Base-by-base conservation (phyloP, 2,329 filamentous ascomycete genomes). In the Ascochyta clinopodiicola region DNA sequence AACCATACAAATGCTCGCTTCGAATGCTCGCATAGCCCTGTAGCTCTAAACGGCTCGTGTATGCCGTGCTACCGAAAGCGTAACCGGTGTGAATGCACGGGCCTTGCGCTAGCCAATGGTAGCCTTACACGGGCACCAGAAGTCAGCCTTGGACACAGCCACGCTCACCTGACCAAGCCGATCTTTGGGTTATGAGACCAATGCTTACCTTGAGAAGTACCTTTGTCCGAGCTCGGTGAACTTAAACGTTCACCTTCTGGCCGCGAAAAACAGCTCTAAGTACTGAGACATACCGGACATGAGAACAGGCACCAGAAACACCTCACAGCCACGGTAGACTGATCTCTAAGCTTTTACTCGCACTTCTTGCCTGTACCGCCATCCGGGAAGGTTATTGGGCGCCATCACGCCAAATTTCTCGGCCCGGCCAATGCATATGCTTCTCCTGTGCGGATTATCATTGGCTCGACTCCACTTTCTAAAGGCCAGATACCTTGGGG, bases 71-170 rank as follows among this genome's bases (percentile, higher is more conserved):
- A 19, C 52, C n/a, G 47, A 48, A 60, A 50, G 48, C 48, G 59
- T 58, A 39, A 55, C 35, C 45, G 48, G 36, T 56, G 24, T 49
- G 24, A 48, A 51, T 39, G 56, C 54, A 51, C 46, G 39, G 49
- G 2, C 36, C 43, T 10, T 3, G 4, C 3, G 13, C 31, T 52
- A 55, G 8, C 46, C 46, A 35, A 46, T 39, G 27, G 36, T 36
- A 10, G 19, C 36, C 22, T 29, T 29, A n/a, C 12, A 9, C 36
- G 22, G 22, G 29, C 32, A 35, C 5, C 35, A 22, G 25, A 25
- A 62, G 38, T 64, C 57, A 61, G 63, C 61, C 63, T 64, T 60
- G 59, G 47, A 47, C 57, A 44, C 42, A 47, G 54, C 56, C 49
- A 38, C 31, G 15, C 44, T 57, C 46, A 56, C 39, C 51, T 54